Base-by-base conservation (phyloP, 257 asterid species). In the Apocynum venetum region DNA sequence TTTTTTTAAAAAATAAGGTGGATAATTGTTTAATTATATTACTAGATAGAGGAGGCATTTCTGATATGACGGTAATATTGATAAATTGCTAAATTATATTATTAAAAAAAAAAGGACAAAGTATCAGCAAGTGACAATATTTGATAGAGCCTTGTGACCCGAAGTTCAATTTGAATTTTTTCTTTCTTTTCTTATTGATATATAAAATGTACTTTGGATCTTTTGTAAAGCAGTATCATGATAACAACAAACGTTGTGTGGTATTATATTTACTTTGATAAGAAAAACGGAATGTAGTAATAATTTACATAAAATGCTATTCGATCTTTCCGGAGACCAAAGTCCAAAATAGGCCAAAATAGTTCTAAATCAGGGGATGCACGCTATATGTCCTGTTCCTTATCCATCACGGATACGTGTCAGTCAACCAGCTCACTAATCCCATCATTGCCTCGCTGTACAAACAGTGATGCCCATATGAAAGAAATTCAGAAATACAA, bases 291-390 rank as follows among this genome's bases (percentile, higher is more conserved):
- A 13, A 3, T 3, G 15, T 5, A 1, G 11, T 68, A 60, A 13
- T 13, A 38, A 77, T 13, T 31, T 4, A 6, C 9, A 48, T 38
- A 70, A 56, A 55, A 51, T 72, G 38, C 3, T 25, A 25, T 71
- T 49, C 44, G 77, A 74, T 59, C 79, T 25, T 68, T 74, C 82
- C 44, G 59, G 79, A 73, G 36, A 66, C n/a, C 76, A 65, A 73
- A 80, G 47, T 2, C 47, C 59, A 13, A 56, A 44, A 56, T n/a
- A 67, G 71, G 59, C 68, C 79, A 68, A 80, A 75, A 80, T 25
- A 79, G 31, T 74, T 14, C 55, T 25, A 60, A 49, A 65, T 44
- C 38, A 64, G 73, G 70, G 74, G 31, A 65, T 64, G 72, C 55
- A 15, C 65, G 20, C 49, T 47, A 25, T 36, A 44, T 12, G 57